A percentile compares a stretch with the other conserved stretches of the same genome.
phyloP scores from a whole-genome alignment of 2,329 filamentous ascomycete genomes.

The Tolypocladium paradoxum region DNA sequence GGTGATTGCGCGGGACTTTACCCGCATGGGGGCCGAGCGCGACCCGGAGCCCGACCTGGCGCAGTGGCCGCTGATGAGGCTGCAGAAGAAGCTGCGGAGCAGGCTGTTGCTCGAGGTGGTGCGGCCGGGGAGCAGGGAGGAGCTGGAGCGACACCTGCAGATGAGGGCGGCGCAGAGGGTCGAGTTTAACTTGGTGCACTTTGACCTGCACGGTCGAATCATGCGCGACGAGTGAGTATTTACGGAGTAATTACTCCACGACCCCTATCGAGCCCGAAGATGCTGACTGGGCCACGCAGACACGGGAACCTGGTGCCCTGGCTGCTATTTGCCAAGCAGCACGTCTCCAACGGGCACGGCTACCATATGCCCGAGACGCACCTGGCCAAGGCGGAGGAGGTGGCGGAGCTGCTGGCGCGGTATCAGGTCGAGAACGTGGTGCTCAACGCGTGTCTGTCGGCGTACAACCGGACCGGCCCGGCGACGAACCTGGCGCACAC shows the following conservation, averaged over 20 bases:
- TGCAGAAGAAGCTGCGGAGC: conserved; percentile 15
- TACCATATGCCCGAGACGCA: conserved; percentile 12
- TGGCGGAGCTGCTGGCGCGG: conserved; percentile 12
- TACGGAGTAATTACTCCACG: too few relatives aligned
- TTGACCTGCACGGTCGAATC: conserved; percentile 17
- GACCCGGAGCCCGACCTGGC: conserved; percentile 18
- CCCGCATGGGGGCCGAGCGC: conserved; percentile 11
- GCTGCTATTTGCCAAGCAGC: conserved; percentile 14
- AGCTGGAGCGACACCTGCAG: conserved; percentile 12
- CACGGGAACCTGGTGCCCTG: conserved; percentile 11
- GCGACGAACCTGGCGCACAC: conserved; percentile 16
- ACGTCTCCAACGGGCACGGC: conserved; percentile 4
- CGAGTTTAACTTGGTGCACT: conserved; percentile 16
- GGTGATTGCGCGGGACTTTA: conserved; percentile 16
- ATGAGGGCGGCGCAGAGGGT: conserved; percentile 10
- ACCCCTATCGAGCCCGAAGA: too few relatives aligned
- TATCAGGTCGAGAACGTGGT: conserved; percentile 16
- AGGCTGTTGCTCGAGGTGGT: conserved; percentile 14
- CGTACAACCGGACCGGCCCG: conserved; percentile 14
- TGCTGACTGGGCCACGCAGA: conserved; percentile 3
- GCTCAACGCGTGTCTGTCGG: conserved; percentile 17
- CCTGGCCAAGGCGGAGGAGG: conserved; percentile 11
- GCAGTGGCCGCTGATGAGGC: conserved; percentile 17
- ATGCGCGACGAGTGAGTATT: conserved; percentile 14
- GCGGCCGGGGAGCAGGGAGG: conserved; percentile 13